Evolutionary conservation across 164 flowering plant species (phyloP).

Genomic region (Annona squamosa): DNA sequence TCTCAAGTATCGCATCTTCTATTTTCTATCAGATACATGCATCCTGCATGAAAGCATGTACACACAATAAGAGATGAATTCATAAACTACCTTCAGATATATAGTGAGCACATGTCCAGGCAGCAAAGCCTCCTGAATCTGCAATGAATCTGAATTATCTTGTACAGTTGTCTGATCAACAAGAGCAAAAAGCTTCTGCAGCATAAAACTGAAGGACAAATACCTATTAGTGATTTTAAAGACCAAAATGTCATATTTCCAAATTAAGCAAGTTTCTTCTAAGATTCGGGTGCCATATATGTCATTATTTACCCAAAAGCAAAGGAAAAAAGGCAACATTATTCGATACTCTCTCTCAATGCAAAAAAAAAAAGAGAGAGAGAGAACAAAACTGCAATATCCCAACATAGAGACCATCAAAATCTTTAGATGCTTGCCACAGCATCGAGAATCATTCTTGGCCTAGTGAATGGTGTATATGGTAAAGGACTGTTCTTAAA

Average conservation of each 20-base stretch:
- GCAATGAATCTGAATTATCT: constrained; percentile 83
- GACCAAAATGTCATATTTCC: not conserved
- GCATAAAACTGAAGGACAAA: constrained; percentile 54
- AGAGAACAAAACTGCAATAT: not conserved
- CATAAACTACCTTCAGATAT: constrained; percentile 62
- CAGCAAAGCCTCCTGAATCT: constrained; percentile 79
- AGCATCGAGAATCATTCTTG: not conserved
- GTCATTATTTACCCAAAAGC: too few relatives aligned
- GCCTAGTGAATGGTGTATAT: not conserved
- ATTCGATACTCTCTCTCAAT: not conserved
- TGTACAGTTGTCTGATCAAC: constrained; percentile 76
- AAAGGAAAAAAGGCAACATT: not conserved
- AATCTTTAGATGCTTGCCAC: not conserved
- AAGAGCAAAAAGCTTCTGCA: constrained; percentile 89
- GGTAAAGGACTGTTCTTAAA: not conserved
- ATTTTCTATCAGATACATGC: too few relatives aligned
- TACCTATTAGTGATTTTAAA: constrained; percentile 4
- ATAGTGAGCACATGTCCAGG: constrained; percentile 84
- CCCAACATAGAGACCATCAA: not conserved
- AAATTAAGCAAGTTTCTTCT: not conserved
- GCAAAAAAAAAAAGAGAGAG: not conserved
- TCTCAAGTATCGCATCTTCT: too few relatives aligned
- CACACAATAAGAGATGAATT: too few relatives aligned
- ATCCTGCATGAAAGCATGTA: too few relatives aligned
- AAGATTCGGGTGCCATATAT: not conserved